Evolutionary conservation across 2,329 filamentous ascomycete species (phyloP), one percentile per base, ranked within the genome.

Genomic region (Fusarium beomiforme): DNA sequence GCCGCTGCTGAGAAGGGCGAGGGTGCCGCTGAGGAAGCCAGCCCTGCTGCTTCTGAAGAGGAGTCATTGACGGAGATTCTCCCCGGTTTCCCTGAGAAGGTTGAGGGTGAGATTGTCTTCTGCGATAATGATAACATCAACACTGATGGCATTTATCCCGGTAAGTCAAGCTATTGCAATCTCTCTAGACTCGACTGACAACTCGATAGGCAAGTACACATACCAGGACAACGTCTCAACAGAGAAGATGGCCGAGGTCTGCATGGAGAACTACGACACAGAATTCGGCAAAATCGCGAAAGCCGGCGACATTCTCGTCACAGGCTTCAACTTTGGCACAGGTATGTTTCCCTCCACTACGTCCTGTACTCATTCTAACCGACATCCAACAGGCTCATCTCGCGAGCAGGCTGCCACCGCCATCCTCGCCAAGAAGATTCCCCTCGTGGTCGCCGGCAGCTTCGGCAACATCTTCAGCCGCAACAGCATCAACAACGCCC

Each of bases 231-330:
- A 93, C 75, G 86, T 98, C 2, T 83, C 92, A 0, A 84, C 82
- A 1, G 91, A 93, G 67, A 89, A 89, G 61, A 98, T 98, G 95
- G 93, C 94, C 0, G 85, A 92, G 72, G 94, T 95, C 1, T 95
- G 92, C 81, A 98, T 98, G 94, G 88, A 92, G 79, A 98, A 98
- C 85, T 98, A 97, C 82, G 95, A 98, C 78, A 82, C 87, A 0
- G 79, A 84, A 0, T 98, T 98, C 79, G 80, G 85, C 13, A 80
- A 82, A 2, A 84, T 91, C 37, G 91, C 92, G 47, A 87, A 87
- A 70, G 78, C 88, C 0, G 90, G 89, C 51, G 95, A 98, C 76
- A 93, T 98, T 59, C 87, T 98, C 2, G 94, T 98, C 1, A 83
- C 91, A 0, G 94, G 94, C 34, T 96, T 91, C 84, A 97, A 97